Evolutionary conservation across 306 rosid species (phyloP).

Genomic region (Adenanthera pavonina): DNA sequence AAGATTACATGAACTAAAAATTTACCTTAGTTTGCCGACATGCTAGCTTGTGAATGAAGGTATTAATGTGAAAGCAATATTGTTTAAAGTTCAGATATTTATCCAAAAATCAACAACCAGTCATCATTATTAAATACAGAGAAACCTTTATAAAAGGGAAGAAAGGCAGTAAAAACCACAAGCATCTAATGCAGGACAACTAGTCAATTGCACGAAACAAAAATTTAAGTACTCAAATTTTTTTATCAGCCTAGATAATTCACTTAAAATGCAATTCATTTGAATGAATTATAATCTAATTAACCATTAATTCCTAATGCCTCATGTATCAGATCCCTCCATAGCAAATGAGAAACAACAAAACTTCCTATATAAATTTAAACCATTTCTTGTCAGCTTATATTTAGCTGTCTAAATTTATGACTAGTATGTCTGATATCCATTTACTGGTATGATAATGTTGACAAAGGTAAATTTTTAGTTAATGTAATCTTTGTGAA

Average conservation of each 20-base stretch:
- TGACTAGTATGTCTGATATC: background rate
- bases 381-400: background rate
- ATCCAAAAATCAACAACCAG: too few species aligned
- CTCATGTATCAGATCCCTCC: conserved; percentile 7
- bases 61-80: too few species aligned
- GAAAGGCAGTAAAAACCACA: too few species aligned
- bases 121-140: too few species aligned
- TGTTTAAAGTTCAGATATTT: too few species aligned
- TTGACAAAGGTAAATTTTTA: conserved; percentile 16
- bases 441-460: background rate
- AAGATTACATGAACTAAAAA: conserved; percentile 15
- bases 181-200: too few species aligned
- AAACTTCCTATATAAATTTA: conserved; percentile 5
- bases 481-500: background rate
- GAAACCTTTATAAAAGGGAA: too few species aligned
- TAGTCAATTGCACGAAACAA: background rate
- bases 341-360: conserved; percentile 4
- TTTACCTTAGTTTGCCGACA: background rate
- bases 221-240: too few species aligned
- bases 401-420: conserved; percentile 5
- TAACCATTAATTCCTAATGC: background rate
- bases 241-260: background rate
- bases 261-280: background rate
- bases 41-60: too few species aligned
- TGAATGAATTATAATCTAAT: too few species aligned